Base-by-base conservation (phyloP, 23 red algal genomes). In the Agarophyton chilense region DNA sequence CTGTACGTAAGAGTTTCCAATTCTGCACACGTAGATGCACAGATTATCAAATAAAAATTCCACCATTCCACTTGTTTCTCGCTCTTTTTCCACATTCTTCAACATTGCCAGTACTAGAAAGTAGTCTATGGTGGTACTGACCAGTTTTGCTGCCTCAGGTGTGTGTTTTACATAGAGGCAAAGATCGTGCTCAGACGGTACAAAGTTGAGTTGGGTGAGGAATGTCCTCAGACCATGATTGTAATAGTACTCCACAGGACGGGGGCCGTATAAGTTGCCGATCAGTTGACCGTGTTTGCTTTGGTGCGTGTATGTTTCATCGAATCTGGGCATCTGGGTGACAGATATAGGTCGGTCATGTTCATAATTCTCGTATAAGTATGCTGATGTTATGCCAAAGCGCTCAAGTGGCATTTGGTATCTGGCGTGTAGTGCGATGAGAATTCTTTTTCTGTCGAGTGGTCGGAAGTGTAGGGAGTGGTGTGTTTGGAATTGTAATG, bases 401-500 rank as follows among this genome's bases (percentile, higher is more conserved):
- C 47, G 72, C 47, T 52, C 43, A 4, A 74, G 31, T 12, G 6
- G 72, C 16, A 22, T 19, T 4, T 77, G 43, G 2, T 4, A 14
- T 46, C 2, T 31, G 7, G 82, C 61, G 18, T 72, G 26, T 14
- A 87, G 41, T 58, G 82, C 82, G 26, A 74, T 14, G 61, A 87
- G 43, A 33, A 87, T 0, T 60, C 65, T 57, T 42, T 57, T 42
- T 57, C 9, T n/a, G 68, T 74, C 16, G 65, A 60, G 22, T 45
- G 32, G 63, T 87, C 19, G 11, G 62, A 63, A 21, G 65, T 74
- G 61, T 52, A 58, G 26, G 82, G 35, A 10, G 72, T 56, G 31
- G 49, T 79, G 34, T 67, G 36, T 14, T 49, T 28, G 10, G 86
- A 35, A 35, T 78, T 24, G 72, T 42, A 90, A 54, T 90, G 86